These are phyloP conservation scores for Xylaria curta DNA, from an alignment of 495 filamentous ascomycete genomes.

Conservation along the genomic window DNA sequence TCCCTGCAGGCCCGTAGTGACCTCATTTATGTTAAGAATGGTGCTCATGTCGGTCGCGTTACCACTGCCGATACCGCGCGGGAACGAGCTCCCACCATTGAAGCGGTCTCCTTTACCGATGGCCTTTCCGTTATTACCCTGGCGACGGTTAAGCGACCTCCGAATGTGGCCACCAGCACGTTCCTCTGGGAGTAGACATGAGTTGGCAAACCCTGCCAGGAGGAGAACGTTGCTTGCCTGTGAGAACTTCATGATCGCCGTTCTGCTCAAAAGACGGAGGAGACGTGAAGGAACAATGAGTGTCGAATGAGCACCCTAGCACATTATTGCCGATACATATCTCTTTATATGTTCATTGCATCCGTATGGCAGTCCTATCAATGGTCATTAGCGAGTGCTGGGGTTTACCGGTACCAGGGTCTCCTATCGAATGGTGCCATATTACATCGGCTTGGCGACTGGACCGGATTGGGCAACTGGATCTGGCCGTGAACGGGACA, in stretches of 20 bases:
- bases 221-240: constrained; percentile 22
- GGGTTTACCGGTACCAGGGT: not conserved
- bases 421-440: not conserved
- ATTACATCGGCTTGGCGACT: constrained; percentile 1
- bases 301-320: not conserved
- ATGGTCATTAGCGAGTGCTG: not conserved
- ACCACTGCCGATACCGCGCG: constrained; percentile 39
- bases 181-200: constrained; percentile 29
- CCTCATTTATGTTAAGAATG: constrained; percentile 44
- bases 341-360: constrained; percentile 3
- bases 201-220: constrained; percentile 23
- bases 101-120: constrained; percentile 44
- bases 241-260: constrained; percentile 20
- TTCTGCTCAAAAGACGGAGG: not conserved
- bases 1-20: constrained; percentile 40
- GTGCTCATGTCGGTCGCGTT: constrained; percentile 31
- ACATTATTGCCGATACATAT: not conserved
- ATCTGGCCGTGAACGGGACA: not conserved
- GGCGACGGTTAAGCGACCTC: constrained; percentile 23
- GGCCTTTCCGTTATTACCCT: constrained; percentile 31
- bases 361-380: not conserved
- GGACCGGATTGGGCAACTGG: constrained; percentile 22
- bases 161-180: constrained; percentile 24
- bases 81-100: constrained; percentile 34
- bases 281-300: not conserved